phyloP scores from a whole-genome alignment of 495 filamentous ascomycete genomes.

The Daldinia vernicosa region DNA sequence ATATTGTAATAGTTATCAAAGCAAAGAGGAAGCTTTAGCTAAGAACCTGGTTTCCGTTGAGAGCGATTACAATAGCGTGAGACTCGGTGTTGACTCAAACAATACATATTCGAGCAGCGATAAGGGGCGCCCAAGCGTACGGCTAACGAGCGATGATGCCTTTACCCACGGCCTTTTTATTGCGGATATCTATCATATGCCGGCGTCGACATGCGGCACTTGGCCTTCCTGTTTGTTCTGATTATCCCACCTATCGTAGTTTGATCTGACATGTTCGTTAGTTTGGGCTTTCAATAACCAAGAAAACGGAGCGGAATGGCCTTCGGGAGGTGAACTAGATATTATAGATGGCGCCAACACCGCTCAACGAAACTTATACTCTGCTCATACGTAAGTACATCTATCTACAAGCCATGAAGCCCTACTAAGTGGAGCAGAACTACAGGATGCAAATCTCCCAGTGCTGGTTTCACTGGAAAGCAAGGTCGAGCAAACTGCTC shows the following conservation, averaged over 20 bases:
- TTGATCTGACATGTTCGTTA: conserved; percentile 23
- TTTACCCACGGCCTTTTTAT: conserved; percentile 73
- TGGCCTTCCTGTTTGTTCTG: conserved; percentile 69
- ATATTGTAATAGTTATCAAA: conserved; percentile 37
- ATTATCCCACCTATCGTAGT: neutral
- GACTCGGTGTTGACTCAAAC: conserved; percentile 56
- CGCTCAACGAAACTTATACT: conserved; percentile 67
- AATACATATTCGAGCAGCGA: conserved; percentile 47
- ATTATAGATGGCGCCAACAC: conserved; percentile 82
- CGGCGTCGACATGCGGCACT: conserved; percentile 69
- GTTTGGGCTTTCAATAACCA: conserved; percentile 52
- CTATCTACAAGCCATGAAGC: conserved; percentile 47
- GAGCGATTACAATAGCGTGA: conserved; percentile 56
- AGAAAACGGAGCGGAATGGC: conserved; percentile 60
- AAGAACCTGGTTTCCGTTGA: conserved; percentile 50
- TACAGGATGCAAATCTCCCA: conserved; percentile 55
- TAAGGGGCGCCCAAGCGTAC: conserved; percentile 69
- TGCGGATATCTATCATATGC: conserved; percentile 76
- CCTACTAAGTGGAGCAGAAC: conserved; percentile 55
- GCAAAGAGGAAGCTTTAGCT: conserved; percentile 43
- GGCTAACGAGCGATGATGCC: conserved; percentile 67
- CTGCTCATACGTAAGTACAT: conserved; percentile 68
- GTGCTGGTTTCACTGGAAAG: conserved; percentile 43
- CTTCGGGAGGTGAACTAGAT: conserved; percentile 78
- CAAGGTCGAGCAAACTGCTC: conserved; percentile 38